phyloP scores from a whole-genome alignment of 2,329 filamentous ascomycete species.

The Cercospora zeina region DNA sequence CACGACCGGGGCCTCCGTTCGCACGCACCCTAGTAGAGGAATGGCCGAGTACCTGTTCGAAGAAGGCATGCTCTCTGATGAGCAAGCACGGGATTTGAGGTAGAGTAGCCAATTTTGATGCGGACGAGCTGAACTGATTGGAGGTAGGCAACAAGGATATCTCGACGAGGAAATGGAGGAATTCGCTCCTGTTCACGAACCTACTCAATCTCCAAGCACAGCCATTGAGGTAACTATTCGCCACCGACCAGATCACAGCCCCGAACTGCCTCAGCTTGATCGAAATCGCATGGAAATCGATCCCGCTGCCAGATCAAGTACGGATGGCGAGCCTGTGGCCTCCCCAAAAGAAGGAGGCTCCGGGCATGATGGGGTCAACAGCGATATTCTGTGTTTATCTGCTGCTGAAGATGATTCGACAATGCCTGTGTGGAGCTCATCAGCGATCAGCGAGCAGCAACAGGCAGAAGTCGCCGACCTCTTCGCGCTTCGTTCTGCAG shows the following conservation, averaged over 20 bases:
- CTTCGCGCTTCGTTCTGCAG: not conserved
- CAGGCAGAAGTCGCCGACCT: not conserved
- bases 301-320: not conserved
- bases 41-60: not conserved
- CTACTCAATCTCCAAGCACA: no score
- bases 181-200: not conserved
- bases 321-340: not conserved
- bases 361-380: not conserved
- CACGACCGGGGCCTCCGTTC: not conserved
- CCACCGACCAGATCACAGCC: not conserved
- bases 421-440: not conserved
- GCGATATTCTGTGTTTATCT: not conserved
- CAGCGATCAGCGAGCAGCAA: not conserved
- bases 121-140: not conserved
- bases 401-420: not conserved
- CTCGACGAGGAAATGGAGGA: not conserved
- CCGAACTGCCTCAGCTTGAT: not conserved
- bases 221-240: not conserved
- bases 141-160: not conserved
- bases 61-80: not conserved
- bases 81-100: not conserved
- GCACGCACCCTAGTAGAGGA: not conserved
- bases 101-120: not conserved
- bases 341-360: not conserved
- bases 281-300: not conserved